phyloP scores from a whole-genome alignment of 2,329 filamentous ascomycete genomes.

The Colletotrichum liaoningense region DNA sequence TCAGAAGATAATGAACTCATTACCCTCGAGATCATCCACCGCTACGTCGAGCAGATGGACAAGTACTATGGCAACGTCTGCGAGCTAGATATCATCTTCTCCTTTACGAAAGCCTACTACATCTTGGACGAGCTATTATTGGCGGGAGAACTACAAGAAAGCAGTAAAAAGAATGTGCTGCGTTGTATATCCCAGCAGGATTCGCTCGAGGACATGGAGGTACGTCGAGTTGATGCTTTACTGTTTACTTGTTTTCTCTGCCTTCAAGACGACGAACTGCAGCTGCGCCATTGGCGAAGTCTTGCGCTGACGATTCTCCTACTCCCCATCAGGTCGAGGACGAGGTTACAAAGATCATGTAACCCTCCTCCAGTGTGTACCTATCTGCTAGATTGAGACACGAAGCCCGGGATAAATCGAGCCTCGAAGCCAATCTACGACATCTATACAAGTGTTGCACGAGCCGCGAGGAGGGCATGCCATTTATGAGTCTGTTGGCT shows the following conservation, averaged over 20 bases:
- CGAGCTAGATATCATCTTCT: conserved; percentile 99
- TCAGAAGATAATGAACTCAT: conserved; percentile 99
- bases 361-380: conserved; percentile 47
- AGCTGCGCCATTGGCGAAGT: conserved; percentile 34
- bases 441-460: conserved; percentile 6
- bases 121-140: conserved; percentile 96
- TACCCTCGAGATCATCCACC: conserved; percentile 97
- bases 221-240: conserved; percentile 63
- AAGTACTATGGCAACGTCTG: conserved; percentile 99
- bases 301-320: conserved; percentile 61
- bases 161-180: conserved; percentile 98
- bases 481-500: conserved; percentile 38
- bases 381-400: conserved; percentile 23
- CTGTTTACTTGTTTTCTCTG: not conserved
- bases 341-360: conserved; percentile 92
- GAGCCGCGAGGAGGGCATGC: conserved; percentile 11
- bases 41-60: conserved; percentile 99
- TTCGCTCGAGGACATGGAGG: conserved; percentile 98
- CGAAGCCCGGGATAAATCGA: conserved; percentile 12
- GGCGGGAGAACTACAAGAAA: conserved; percentile 97
- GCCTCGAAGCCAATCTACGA: conserved; percentile 15
- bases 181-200: conserved; percentile 97
- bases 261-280: conserved; percentile 13
- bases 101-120: conserved; percentile 99
- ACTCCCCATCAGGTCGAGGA: conserved; percentile 78